phyloP scores from a whole-genome alignment of 495 filamentous ascomycete genomes.

The Hypomontagnella monticulosa region DNA sequence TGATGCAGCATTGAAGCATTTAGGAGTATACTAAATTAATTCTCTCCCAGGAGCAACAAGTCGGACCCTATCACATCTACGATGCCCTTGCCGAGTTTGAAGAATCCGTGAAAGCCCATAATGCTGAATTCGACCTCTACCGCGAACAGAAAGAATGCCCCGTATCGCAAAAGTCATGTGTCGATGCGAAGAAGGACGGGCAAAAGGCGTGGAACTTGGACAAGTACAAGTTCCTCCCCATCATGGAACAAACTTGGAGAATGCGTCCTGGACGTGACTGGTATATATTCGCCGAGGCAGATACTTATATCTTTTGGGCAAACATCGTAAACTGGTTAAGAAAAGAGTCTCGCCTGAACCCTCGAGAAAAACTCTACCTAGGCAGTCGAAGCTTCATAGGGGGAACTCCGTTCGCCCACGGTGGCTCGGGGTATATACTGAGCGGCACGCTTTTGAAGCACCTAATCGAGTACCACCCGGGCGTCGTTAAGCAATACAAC shows the following conservation, averaged over 20 bases:
- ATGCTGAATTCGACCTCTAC: conserved; percentile 61
- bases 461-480: conserved; percentile 41
- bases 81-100: conserved; percentile 60
- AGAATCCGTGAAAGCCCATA: conserved; percentile 42
- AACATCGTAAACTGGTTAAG: conserved; percentile 67
- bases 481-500: conserved; percentile 51
- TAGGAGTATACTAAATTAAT: conserved; percentile 15
- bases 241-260: conserved; percentile 65
- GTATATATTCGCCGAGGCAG: conserved; percentile 76
- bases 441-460: conserved; percentile 55
- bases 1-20: not conserved
- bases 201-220: conserved; percentile 69
- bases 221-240: conserved; percentile 77
- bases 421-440: conserved; percentile 61
- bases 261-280: conserved; percentile 64
- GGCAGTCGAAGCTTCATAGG: conserved; percentile 59
- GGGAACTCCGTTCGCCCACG: conserved; percentile 56
- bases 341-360: conserved; percentile 54
- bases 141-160: conserved; percentile 51
- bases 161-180: conserved; percentile 47
- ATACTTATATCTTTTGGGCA: conserved; percentile 73
- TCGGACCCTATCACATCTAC: conserved; percentile 55
- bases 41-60: conserved; percentile 50
- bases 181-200: conserved; percentile 42
- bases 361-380: conserved; percentile 60